phyloP scores from a whole-genome alignment of 192 early-diverging fungal species.

The Backusella sp. region DNA sequence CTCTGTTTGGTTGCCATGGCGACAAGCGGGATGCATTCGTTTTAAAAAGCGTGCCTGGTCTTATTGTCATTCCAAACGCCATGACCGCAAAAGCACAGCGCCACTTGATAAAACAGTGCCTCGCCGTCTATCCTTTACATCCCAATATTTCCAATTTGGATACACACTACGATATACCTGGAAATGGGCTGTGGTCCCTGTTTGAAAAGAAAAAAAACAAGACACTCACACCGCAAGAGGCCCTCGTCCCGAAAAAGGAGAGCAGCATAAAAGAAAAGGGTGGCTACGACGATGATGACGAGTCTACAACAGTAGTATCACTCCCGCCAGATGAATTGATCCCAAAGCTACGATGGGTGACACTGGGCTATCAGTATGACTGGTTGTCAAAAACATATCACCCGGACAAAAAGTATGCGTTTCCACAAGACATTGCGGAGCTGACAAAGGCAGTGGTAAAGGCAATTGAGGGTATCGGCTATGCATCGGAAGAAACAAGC shows the following conservation, averaged over 20 bases:
- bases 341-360: conserved; percentile 67
- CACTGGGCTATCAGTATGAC: conserved; percentile 77
- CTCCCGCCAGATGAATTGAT: conserved; percentile 45
- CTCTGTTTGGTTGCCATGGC: conserved; percentile 8
- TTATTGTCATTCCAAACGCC: conserved; percentile 78
- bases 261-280: neutral
- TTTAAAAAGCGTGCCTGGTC: conserved; percentile 29
- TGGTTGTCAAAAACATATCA: conserved; percentile 83
- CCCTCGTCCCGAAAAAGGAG: conserved; percentile 31
- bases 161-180: conserved; percentile 74
- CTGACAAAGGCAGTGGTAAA: conserved; percentile 67
- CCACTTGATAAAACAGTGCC: conserved; percentile 64
- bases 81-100: conserved; percentile 72
- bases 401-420: conserved; percentile 58
- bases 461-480: conserved; percentile 50
- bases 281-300: conserved; percentile 18
- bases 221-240: conserved; percentile 23
- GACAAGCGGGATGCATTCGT: neutral
- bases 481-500: conserved; percentile 4
- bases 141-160: conserved; percentile 91
- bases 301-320: conserved; percentile 32
- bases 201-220: conserved; percentile 38
- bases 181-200: conserved; percentile 57
- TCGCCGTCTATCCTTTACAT: conserved; percentile 68
- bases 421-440: conserved; percentile 65